These are phyloP conservation scores for Plasmopara viticola DNA, from an alignment of 352 stramenopile genomes.

Conservation along the genomic window DNA sequence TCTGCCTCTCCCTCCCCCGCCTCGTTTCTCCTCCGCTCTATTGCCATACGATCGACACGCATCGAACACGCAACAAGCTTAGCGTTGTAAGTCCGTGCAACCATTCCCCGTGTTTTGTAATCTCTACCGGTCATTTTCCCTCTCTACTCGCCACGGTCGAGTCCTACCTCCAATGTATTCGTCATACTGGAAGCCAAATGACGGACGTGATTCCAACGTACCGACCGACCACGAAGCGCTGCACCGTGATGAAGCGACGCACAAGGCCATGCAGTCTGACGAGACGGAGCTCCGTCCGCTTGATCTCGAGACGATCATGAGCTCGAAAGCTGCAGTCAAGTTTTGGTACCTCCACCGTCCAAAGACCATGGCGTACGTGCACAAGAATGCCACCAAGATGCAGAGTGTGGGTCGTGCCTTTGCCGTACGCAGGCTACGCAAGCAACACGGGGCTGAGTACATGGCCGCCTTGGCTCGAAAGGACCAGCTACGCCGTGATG, in stretches of 20 bases:
- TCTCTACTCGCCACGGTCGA: slow-evolving; percentile 26
- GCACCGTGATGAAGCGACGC: slow-evolving; percentile 68
- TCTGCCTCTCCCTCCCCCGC: slow-evolving; percentile 5
- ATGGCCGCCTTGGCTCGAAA: slow-evolving; percentile 65
- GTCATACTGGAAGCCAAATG: slow-evolving; percentile 77
- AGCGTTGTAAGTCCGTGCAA: not conserved
- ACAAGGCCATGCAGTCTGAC: slow-evolving; percentile 74
- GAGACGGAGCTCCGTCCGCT: slow-evolving; percentile 72
- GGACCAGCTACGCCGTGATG: slow-evolving; percentile 59
- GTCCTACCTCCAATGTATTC: slow-evolving; percentile 64
- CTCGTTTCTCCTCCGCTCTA: slow-evolving; percentile 25
- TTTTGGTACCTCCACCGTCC: slow-evolving; percentile 86
- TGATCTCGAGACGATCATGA: slow-evolving; percentile 85
- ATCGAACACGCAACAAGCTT: slow-evolving; percentile 12
- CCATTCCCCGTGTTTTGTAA: not conserved
- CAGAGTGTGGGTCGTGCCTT: slow-evolving; percentile 73
- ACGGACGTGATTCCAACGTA: slow-evolving; percentile 62
- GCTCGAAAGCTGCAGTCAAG: slow-evolving; percentile 81
- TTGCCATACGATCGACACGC: slow-evolving; percentile 14
- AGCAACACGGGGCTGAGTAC: slow-evolving; percentile 76
- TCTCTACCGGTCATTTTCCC: slow-evolving; percentile 16
- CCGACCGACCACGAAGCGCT: slow-evolving; percentile 81
- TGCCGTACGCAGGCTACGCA: slow-evolving; percentile 63
- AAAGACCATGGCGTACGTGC: slow-evolving; percentile 87
- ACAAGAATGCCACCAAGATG: slow-evolving; percentile 86